A percentile compares a stretch with the other conserved stretches of the same genome.
Conservation (phyloP, 208 protist species). For the Strigomonas galati region DNA sequence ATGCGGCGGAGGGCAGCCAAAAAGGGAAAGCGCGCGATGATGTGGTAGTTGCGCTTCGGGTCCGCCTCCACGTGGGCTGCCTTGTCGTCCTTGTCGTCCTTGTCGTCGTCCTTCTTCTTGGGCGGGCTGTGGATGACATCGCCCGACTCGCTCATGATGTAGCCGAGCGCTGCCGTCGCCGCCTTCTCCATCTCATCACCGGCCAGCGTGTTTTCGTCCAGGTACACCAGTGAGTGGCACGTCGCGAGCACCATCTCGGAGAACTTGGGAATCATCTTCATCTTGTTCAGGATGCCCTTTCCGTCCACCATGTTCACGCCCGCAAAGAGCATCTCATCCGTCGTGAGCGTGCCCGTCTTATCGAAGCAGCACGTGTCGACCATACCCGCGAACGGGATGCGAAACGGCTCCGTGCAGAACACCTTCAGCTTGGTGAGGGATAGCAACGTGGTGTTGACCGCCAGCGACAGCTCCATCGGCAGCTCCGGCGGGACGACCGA, state of each 20-base stretch:
- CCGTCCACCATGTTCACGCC: constrained; percentile 88
- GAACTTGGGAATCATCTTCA: constrained; percentile 61
- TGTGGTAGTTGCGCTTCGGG: constrained; percentile 42
- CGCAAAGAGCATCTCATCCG: constrained; percentile 92
- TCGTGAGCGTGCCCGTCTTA: constrained; percentile 99
- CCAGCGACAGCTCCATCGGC: constrained; percentile 98
- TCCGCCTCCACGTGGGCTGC: constrained; percentile 4
- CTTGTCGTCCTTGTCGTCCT: not conserved
- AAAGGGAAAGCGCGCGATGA: constrained; percentile 94
- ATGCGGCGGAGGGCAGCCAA: constrained; percentile 95
- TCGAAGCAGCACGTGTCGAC: constrained; percentile 99
- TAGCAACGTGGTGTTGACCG: constrained; percentile 97
- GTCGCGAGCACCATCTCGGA: constrained; percentile 82
- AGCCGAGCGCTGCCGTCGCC: constrained; percentile 85
- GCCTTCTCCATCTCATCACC: constrained; percentile 98
- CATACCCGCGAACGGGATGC: constrained; percentile 99
- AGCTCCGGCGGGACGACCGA: constrained; percentile 99
- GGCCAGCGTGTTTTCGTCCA: constrained; percentile 84
- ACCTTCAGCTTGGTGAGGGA: constrained; percentile 88
- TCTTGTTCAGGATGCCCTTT: constrained; percentile 83
- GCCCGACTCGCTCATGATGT: constrained; percentile 69
- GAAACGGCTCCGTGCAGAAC: constrained; percentile 98
- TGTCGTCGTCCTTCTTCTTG: constrained; percentile 16
- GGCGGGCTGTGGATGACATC: constrained; percentile 69
- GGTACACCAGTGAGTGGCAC: constrained; percentile 88